phyloP scores from a whole-genome alignment of 1,284 basidiomycete species.

The Cryptococcus sp. region DNA sequence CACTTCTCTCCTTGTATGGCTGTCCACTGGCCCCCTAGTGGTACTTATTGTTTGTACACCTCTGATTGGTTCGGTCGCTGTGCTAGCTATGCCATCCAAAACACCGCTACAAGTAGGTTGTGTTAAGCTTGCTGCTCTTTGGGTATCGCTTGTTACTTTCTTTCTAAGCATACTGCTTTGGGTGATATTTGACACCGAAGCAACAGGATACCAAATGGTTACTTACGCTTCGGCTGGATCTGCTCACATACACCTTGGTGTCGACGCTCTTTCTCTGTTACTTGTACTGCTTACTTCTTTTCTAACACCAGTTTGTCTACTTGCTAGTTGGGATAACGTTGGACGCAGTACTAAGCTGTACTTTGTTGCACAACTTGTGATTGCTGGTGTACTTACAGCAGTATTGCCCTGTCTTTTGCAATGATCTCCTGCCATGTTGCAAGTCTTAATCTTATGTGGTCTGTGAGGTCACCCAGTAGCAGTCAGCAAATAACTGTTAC shows the following conservation, averaged over 20 bases:
- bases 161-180: not conserved
- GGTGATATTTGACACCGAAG: not conserved
- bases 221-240: not conserved
- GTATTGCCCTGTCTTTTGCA: constrained; percentile 40
- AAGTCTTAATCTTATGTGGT: too few species aligned
- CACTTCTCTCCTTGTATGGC: too few species aligned
- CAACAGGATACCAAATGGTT: not conserved
- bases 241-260: not conserved
- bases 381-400: constrained; percentile 40
- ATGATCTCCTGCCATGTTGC: constrained; percentile 43
- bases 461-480: too few species aligned
- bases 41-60: too few species aligned
- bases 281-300: constrained; percentile 45
- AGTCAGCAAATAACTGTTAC: too few species aligned
- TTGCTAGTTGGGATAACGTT: constrained; percentile 41
- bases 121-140: too few species aligned
- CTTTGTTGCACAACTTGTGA: constrained; percentile 36
- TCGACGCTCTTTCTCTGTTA: constrained; percentile 43
- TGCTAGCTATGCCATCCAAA: too few species aligned
- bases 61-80: too few species aligned
- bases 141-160: too few species aligned
- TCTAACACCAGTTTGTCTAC: constrained; percentile 42
- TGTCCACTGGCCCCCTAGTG: too few species aligned
- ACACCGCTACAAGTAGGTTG: too few species aligned
- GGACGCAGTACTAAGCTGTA: constrained; percentile 37